These are phyloP conservation scores for Pezicula carpinea DNA, from an alignment of 2,329 filamentous ascomycete genomes.

Conservation along the genomic window DNA sequence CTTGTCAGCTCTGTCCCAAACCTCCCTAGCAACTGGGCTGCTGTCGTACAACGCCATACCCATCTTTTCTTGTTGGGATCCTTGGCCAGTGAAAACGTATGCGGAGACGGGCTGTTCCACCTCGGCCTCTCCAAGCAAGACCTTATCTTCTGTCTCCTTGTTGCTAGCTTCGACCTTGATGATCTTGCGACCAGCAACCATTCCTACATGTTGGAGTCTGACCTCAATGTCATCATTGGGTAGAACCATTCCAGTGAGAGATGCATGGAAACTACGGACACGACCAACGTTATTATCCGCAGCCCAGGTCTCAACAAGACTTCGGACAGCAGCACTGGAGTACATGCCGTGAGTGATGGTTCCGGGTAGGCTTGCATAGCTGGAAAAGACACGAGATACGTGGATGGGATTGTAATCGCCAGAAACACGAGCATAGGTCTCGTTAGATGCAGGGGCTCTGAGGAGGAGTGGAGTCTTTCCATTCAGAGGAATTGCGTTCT, in stretches of 20 bases:
- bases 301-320: slow-evolving; percentile 96
- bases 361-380: slow-evolving; percentile 90
- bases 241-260: slow-evolving; percentile 96
- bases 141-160: slow-evolving; percentile 93
- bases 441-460: slow-evolving; percentile 90
- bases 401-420: slow-evolving; percentile 99
- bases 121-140: slow-evolving; percentile 90
- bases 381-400: slow-evolving; percentile 93
- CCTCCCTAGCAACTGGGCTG: slow-evolving; percentile 90
- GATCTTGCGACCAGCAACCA: slow-evolving; percentile 98
- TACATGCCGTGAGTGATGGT: slow-evolving; percentile 99
- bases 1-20: slow-evolving; percentile 96
- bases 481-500: slow-evolving; percentile 93
- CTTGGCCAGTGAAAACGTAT: slow-evolving; percentile 97
- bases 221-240: slow-evolving; percentile 95
- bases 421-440: slow-evolving; percentile 95
- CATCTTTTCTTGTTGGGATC: slow-evolving; percentile 98
- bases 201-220: slow-evolving; percentile 92
- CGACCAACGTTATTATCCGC: slow-evolving; percentile 98
- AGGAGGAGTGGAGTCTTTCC: slow-evolving; percentile 85
- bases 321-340: slow-evolving; percentile 92
- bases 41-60: slow-evolving; percentile 97
- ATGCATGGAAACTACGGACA: slow-evolving; percentile 95
- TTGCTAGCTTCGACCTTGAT: slow-evolving; percentile 98
- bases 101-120: slow-evolving; percentile 95